Conservation (phyloP, 2,329 filamentous ascomycete genomes). For the Cytospora schulzeri region DNA sequence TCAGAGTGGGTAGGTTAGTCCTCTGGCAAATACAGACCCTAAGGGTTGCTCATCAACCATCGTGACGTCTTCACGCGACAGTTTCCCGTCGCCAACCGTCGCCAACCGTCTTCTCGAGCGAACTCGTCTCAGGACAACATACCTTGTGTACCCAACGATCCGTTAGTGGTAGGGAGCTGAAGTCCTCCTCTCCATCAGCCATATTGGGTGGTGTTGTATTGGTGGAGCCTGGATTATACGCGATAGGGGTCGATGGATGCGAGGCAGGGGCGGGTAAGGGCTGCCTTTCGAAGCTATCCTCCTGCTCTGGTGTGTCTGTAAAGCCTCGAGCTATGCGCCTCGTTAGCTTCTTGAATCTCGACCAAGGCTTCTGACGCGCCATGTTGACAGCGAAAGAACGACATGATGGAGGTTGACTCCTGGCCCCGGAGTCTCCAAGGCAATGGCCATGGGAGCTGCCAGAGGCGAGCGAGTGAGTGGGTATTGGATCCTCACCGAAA, state of each 20-base stretch:
- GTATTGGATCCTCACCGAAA: constrained; percentile 19
- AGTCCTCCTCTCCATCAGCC: constrained; percentile 84
- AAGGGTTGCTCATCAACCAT: not conserved
- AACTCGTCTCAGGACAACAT: constrained; percentile 25
- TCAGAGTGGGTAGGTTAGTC: not conserved
- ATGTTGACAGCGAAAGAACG: constrained; percentile 3
- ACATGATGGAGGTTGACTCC: constrained; percentile 3
- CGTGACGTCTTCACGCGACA: not conserved
- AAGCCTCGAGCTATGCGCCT: constrained; percentile 23
- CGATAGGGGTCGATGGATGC: not conserved
- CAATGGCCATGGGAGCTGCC: constrained; percentile 10
- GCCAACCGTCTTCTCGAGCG: not conserved
- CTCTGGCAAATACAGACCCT: not conserved
- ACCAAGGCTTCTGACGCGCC: constrained; percentile 22
- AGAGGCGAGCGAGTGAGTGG: constrained; percentile 7
- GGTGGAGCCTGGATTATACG: not conserved
- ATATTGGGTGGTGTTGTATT: constrained; percentile 46
- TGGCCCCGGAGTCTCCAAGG: not conserved
- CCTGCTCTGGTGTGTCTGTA: constrained; percentile 4
- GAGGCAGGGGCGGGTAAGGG: constrained; percentile 4
- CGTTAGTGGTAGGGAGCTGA: constrained; percentile 72
- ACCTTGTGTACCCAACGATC: constrained; percentile 87
- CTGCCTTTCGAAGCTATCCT: not conserved
- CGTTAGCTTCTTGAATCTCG: constrained; percentile 23
- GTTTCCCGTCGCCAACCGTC: no score